A percentile compares a stretch with the other conserved stretches of the same genome.
These are phyloP conservation scores for Claviceps paspali DNA, from an alignment of 2,329 filamentous ascomycete genomes.

Conservation along the genomic window DNA sequence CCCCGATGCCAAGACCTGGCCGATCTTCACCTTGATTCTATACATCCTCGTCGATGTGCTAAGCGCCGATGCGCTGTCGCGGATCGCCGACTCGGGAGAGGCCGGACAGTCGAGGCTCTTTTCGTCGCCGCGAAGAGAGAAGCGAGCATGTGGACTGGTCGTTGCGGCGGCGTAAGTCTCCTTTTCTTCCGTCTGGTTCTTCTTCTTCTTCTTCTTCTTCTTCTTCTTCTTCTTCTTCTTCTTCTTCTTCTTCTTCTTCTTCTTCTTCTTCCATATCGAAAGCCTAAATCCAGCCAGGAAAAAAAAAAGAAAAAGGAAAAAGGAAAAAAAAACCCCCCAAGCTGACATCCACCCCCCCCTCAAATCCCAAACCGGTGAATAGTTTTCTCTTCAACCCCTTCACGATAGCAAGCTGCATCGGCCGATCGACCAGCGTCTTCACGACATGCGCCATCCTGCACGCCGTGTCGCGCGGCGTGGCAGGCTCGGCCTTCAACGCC, in stretches of 20 bases:
- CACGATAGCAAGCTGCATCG: slow-evolving; percentile 79
- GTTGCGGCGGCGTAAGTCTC: slow-evolving; percentile 60
- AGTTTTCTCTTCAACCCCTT: slow-evolving; percentile 94
- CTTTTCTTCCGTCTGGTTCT: no score
- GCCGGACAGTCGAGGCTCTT: slow-evolving; percentile 60
- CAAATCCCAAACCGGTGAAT: no score
- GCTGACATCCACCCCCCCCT: no score
- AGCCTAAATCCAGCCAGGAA: no score
- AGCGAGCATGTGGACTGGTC: slow-evolving; percentile 57
- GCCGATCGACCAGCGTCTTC: slow-evolving; percentile 76
- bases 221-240: no score
- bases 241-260: no score
- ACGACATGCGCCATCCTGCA: slow-evolving; percentile 78
- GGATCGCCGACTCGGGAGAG: slow-evolving; percentile 70
- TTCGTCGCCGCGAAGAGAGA: slow-evolving; percentile 60
- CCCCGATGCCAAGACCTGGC: slow-evolving; percentile 50
- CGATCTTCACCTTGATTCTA: slow-evolving; percentile 62
- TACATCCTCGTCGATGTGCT: slow-evolving; percentile 71
- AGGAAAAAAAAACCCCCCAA: background rate
- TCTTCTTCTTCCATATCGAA: no score
- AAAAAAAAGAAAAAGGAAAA: background rate
- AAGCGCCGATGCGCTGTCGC: slow-evolving; percentile 62
- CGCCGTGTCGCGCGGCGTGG: slow-evolving; percentile 65
- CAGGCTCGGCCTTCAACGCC: slow-evolving; percentile 56
- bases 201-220: no score